Evolutionary conservation across 1,284 basidiomycete genomes (phyloP).

Genomic region (Ganoderma multipileum): DNA sequence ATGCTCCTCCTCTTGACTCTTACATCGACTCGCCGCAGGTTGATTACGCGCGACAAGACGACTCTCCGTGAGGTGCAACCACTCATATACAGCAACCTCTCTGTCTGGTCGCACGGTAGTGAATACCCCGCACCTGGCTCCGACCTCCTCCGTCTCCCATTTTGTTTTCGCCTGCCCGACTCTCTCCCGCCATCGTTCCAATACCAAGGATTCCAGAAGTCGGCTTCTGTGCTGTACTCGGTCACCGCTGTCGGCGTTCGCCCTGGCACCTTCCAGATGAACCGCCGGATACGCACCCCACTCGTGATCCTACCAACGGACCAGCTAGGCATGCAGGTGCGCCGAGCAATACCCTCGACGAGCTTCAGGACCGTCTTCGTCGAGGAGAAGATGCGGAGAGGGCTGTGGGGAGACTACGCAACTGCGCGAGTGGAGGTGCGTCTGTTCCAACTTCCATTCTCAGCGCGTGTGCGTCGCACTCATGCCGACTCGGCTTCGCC

Average conservation of each 20-base stretch:
- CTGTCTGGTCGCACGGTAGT: conserved; percentile 33
- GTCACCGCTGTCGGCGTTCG: conserved; percentile 31
- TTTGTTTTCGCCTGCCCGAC: conserved; percentile 30
- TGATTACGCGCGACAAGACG: conserved; percentile 14
- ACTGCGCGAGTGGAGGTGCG: conserved; percentile 27
- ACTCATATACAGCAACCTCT: conserved; percentile 13
- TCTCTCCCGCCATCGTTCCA: conserved; percentile 34
- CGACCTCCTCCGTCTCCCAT: conserved; percentile 32
- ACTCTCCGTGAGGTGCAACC: not conserved
- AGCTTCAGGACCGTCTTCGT: conserved; percentile 15
- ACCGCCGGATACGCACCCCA: conserved; percentile 20
- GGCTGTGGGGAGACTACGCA: conserved; percentile 34
- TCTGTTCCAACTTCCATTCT: not conserved
- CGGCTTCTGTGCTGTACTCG: conserved; percentile 25
- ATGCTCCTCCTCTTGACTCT: not conserved
- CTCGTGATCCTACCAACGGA: conserved; percentile 34
- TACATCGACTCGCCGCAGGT: not conserved
- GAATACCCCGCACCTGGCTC: conserved; percentile 32
- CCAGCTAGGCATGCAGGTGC: conserved; percentile 13
- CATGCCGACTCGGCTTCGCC: not conserved
- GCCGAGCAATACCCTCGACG: not conserved
- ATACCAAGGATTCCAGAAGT: conserved; percentile 8
- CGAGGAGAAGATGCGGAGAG: conserved; percentile 28
- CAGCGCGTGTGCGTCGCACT: not conserved
- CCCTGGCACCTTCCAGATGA: conserved; percentile 26